phyloP scores from a whole-genome alignment of 768 basidiomycete genomes.

The Tulasnella sp. region DNA sequence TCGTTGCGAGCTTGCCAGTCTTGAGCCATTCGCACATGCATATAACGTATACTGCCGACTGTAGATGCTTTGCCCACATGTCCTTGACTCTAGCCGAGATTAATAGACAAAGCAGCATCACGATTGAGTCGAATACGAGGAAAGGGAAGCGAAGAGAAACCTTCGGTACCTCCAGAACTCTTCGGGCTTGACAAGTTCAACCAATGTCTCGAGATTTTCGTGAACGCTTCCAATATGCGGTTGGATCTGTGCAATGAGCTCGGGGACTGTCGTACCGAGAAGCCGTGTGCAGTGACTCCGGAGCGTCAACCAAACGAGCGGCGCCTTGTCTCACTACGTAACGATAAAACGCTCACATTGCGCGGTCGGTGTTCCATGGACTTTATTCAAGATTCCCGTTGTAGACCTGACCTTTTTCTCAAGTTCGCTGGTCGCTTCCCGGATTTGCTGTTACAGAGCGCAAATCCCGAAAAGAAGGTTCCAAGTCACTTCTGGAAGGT shows the following conservation, averaged over 20 bases:
- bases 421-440: conserved; percentile 31
- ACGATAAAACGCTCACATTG: conserved; percentile 24
- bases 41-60: conserved; percentile 33
- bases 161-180: conserved; percentile 36
- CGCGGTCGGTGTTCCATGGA: conserved; percentile 35
- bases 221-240: conserved; percentile 26
- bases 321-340: background rate
- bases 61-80: conserved; percentile 34
- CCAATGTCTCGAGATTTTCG: conserved; percentile 24
- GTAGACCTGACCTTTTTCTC: conserved; percentile 36
- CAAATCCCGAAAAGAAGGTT: background rate
- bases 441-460: conserved; percentile 18
- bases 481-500: background rate
- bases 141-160: background rate
- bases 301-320: background rate
- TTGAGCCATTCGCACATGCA: conserved; percentile 35
- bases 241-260: conserved; percentile 25
- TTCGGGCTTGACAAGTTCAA: conserved; percentile 33
- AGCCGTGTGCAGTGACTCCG: background rate
- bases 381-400: conserved; percentile 34
- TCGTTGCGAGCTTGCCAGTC: conserved; percentile 34
- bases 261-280: conserved; percentile 29
- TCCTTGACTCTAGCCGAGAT: conserved; percentile 35
- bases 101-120: background rate
- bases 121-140: background rate